These are phyloP conservation scores for Chrysoporthe puriensis DNA, from an alignment of 2,329 filamentous ascomycete species.

Conservation along the genomic window DNA sequence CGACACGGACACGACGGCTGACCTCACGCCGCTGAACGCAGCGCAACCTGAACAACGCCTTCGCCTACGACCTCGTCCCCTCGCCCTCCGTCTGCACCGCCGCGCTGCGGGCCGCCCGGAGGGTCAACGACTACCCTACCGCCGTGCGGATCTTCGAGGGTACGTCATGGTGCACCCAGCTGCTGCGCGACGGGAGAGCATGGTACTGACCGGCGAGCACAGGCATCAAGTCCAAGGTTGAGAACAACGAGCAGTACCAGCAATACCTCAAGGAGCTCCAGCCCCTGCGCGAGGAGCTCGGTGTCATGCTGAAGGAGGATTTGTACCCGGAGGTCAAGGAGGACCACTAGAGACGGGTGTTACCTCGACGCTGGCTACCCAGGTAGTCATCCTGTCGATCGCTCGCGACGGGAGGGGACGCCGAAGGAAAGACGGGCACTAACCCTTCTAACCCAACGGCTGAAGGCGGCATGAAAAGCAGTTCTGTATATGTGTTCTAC, in stretches of 20 bases:
- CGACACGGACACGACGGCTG: conserved; percentile 26
- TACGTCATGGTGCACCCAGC: conserved; percentile 44
- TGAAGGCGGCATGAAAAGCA: conserved; percentile 9
- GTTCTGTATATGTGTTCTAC: conserved; percentile 28
- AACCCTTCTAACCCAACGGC: neutral
- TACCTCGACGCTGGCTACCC: conserved; percentile 1
- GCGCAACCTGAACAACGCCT: conserved; percentile 98
- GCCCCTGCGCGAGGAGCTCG: conserved; percentile 89
- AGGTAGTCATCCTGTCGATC: conserved; percentile 2
- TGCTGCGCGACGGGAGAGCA: neutral
- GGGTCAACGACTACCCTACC: conserved; percentile 98
- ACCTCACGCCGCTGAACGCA: conserved; percentile 20
- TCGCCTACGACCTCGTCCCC: conserved; percentile 99
- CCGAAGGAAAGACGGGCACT: neutral
- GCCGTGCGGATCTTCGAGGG: conserved; percentile 98
- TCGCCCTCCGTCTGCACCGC: conserved; percentile 88
- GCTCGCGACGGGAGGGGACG: neutral
- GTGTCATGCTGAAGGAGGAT: conserved; percentile 87
- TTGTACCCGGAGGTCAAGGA: conserved; percentile 74
- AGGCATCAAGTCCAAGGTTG: conserved; percentile 99
- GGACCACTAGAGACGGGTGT: conserved; percentile 33
- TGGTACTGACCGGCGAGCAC: conserved; percentile 18
- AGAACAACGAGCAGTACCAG: conserved; percentile 97
- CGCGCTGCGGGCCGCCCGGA: conserved; percentile 88
- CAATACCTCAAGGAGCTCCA: conserved; percentile 95